Evolutionary conservation across 768 basidiomycete species (phyloP).

Genomic region (Leccinum rimulosum): DNA sequence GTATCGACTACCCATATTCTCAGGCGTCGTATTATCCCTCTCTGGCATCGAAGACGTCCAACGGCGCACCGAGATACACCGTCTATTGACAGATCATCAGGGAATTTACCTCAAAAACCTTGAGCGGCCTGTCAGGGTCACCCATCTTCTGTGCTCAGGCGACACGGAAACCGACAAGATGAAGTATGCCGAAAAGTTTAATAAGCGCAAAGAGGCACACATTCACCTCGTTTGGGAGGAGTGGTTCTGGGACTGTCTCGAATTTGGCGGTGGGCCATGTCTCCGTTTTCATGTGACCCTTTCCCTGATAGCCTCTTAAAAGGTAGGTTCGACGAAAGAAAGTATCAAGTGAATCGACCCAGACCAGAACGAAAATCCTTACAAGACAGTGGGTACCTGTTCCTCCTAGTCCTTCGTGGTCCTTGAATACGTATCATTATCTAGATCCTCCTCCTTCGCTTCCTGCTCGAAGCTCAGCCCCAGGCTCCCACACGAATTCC

Average conservation of each 20-base stretch:
- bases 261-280: slow-evolving; percentile 55
- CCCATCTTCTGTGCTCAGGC: slow-evolving; percentile 79
- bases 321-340: slow-evolving; percentile 65
- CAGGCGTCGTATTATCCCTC: slow-evolving; percentile 63
- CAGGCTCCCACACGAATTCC: slow-evolving; percentile 14
- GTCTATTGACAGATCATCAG: slow-evolving; percentile 53
- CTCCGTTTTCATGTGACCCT: neutral
- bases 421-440: neutral
- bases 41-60: slow-evolving; percentile 71
- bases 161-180: slow-evolving; percentile 72
- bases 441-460: slow-evolving; percentile 13
- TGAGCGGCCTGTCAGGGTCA: slow-evolving; percentile 75
- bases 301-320: slow-evolving; percentile 1
- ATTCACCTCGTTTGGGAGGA: slow-evolving; percentile 90
- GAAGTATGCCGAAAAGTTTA: slow-evolving; percentile 74
- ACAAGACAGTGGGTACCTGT: slow-evolving; percentile 20
- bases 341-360: slow-evolving; percentile 57
- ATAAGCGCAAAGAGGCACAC: slow-evolving; percentile 62
- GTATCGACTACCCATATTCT: slow-evolving; percentile 73
- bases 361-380: slow-evolving; percentile 52
- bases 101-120: slow-evolving; percentile 75
- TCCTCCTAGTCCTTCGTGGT: neutral
- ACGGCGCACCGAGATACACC: slow-evolving; percentile 61
- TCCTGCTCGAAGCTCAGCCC: slow-evolving; percentile 15
- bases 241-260: slow-evolving; percentile 93